These are phyloP conservation scores for Colletotrichum scovillei DNA, from an alignment of 2,329 filamentous ascomycete species.

Conservation along the genomic window DNA sequence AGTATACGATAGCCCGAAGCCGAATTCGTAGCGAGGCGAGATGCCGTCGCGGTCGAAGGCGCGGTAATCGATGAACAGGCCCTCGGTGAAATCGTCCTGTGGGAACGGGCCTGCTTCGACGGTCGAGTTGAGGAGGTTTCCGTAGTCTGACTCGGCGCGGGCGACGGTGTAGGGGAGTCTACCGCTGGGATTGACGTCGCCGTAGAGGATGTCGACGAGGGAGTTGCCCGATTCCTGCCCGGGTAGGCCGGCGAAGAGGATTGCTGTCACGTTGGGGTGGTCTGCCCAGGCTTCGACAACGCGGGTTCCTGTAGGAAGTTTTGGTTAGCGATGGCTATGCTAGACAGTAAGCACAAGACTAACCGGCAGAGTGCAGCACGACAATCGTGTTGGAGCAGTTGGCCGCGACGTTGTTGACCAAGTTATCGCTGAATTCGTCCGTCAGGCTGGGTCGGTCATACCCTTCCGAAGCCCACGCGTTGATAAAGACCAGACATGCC, in stretches of 20 bases:
- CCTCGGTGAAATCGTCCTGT: slow-evolving; percentile 82
- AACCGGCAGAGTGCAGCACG: slow-evolving; percentile 72
- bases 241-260: slow-evolving; percentile 65
- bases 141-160: slow-evolving; percentile 77
- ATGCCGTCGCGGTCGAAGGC: slow-evolving; percentile 80
- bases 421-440: slow-evolving; percentile 72
- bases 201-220: slow-evolving; percentile 60
- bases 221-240: slow-evolving; percentile 66
- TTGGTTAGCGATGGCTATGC: not conserved
- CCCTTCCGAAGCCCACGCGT: slow-evolving; percentile 78
- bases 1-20: slow-evolving; percentile 82
- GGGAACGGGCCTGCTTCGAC: slow-evolving; percentile 63
- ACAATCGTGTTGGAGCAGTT: slow-evolving; percentile 72
- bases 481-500: slow-evolving; percentile 76
- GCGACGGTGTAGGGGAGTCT: slow-evolving; percentile 80
- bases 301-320: slow-evolving; percentile 38
- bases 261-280: slow-evolving; percentile 64
- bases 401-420: slow-evolving; percentile 67
- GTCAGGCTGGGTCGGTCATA: slow-evolving; percentile 67
- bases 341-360: slow-evolving; percentile 11
- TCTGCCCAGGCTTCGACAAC: slow-evolving; percentile 62
- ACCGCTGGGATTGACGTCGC: slow-evolving; percentile 65
- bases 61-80: slow-evolving; percentile 84
- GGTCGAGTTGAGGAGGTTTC: slow-evolving; percentile 72
- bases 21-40: slow-evolving; percentile 80